A percentile compares a stretch with the other conserved stretches of the same genome.
Evolutionary conservation across 495 filamentous ascomycete species (phyloP).

Genomic region (Penicillium steckii): DNA sequence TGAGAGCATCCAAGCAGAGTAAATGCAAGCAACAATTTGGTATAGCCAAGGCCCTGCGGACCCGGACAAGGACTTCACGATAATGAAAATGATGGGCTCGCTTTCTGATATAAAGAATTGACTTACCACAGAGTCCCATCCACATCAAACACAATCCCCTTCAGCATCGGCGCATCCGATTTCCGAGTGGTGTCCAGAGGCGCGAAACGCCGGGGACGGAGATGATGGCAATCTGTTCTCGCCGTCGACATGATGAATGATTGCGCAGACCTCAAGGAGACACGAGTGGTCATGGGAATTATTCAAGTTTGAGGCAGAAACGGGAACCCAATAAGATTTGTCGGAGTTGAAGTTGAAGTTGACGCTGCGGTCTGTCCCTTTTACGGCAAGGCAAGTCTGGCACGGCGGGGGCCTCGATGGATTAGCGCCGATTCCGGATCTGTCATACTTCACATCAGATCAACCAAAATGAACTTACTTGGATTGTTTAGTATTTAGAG

Average conservation of each 20-base stretch:
- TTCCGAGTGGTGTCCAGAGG: conserved; percentile 45
- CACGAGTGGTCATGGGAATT: conserved; percentile 15
- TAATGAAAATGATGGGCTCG: too few species aligned
- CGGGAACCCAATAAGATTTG: neutral
- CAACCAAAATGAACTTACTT: too few species aligned
- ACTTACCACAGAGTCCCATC: conserved; percentile 89
- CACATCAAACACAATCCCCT: conserved; percentile 90
- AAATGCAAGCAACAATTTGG: too few species aligned
- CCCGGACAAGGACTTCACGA: too few species aligned
- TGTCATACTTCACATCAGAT: too few species aligned
- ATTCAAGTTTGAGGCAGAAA: neutral
- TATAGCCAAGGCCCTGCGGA: too few species aligned
- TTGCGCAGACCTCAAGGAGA: neutral
- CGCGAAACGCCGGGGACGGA: conserved; percentile 50
- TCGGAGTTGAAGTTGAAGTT: conserved; percentile 5
- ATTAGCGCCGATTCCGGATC: too few species aligned
- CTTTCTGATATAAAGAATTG: too few species aligned
- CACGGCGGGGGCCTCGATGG: too few species aligned
- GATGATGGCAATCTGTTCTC: conserved; percentile 17
- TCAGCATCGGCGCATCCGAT: conserved; percentile 55
- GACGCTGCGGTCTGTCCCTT: neutral
- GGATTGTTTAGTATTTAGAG: too few species aligned
- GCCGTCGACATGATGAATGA: conserved; percentile 30
- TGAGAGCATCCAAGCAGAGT: neutral
- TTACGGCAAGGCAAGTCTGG: too few species aligned